These are phyloP conservation scores for Cucurbita maxima DNA, from an alignment of 306 rosid species.

Conservation along the genomic window DNA sequence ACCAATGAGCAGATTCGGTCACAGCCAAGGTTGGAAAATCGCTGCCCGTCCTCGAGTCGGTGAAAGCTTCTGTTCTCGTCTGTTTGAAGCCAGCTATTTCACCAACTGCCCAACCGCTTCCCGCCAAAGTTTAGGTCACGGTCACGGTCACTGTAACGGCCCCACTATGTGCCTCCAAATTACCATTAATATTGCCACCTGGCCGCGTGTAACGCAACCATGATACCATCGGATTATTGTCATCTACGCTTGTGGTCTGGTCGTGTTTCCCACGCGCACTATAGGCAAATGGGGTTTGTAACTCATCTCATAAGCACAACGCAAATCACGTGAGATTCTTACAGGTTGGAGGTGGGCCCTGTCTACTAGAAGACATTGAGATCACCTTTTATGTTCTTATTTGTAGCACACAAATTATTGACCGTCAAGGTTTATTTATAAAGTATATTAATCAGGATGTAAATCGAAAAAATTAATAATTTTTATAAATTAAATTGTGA, in stretches of 20 bases:
- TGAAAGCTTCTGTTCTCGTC: background rate
- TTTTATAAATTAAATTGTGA: too few relatives aligned
- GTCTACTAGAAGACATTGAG: slow-evolving; percentile 33
- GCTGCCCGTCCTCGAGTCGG: background rate
- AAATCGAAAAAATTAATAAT: too few relatives aligned
- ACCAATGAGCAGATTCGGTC: background rate
- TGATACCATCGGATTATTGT: background rate
- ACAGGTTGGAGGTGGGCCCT: slow-evolving; percentile 86
- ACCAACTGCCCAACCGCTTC: slow-evolving; percentile 60
- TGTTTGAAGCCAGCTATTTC: slow-evolving; percentile 4
- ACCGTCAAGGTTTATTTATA: too few relatives aligned
- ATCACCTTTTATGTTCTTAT: slow-evolving; percentile 6
- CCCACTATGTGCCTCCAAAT: background rate
- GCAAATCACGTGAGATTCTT: slow-evolving; percentile 79
- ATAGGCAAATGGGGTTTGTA: slow-evolving; percentile 6
- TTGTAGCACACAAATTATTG: background rate
- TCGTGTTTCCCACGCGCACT: background rate
- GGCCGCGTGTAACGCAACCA: background rate
- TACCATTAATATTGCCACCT: background rate
- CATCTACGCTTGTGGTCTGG: background rate
- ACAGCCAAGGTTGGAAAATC: background rate
- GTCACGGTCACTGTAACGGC: slow-evolving; percentile 2
- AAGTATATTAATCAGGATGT: too few relatives aligned
- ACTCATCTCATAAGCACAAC: slow-evolving; percentile 34
- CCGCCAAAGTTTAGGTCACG: slow-evolving; percentile 8